Base-by-base conservation (phyloP, 306 rosid genomes). In the Begonia peltatifolia region DNA sequence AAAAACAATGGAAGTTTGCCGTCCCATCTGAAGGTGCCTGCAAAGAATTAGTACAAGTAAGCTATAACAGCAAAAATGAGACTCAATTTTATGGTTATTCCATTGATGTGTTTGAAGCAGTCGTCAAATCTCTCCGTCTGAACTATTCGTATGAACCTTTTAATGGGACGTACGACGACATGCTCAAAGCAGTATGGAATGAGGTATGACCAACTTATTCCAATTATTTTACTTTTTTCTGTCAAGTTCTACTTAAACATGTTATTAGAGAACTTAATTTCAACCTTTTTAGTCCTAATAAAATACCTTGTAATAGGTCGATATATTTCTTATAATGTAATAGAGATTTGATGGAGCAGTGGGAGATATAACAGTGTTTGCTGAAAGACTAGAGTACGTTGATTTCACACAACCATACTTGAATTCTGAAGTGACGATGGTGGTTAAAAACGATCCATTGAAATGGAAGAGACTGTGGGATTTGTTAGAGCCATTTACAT, bases 271-370 rank as follows among this genome's bases (percentile, higher is more conserved):
- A 4, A 7, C 9, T 16, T 5, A 15, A 49, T 4, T n/a, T n/a
- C n/a, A n/a, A n/a, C n/a, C n/a, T n/a, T n/a, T n/a, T n/a, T n/a
- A n/a, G n/a, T n/a, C n/a, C n/a, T n/a, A n/a, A n/a, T n/a, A n/a
- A n/a, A n/a, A n/a, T n/a, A n/a, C n/a, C n/a, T n/a, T n/a, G n/a
- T n/a, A n/a, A n/a, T n/a, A n/a, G n/a, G n/a, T n/a, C n/a, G n/a
- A n/a, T n/a, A n/a, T n/a, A n/a, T n/a, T 13, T 3, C 6, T 49
- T 0, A 13, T 17, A 5, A 49, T 60, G 11, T 69, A 10, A 53
- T 42, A 42, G 57, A 84, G 77, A 30, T 38, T 71, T 9, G 84
- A 74, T 66, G 87, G 70, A 38, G 90, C 83, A 10, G 82, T 74
- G 9, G 92, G 95, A 6, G 90, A 81, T 55, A 74, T 68, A 53